These are phyloP conservation scores for Beauveria australis DNA, from an alignment of 2,329 filamentous ascomycete species.

Conservation along the genomic window DNA sequence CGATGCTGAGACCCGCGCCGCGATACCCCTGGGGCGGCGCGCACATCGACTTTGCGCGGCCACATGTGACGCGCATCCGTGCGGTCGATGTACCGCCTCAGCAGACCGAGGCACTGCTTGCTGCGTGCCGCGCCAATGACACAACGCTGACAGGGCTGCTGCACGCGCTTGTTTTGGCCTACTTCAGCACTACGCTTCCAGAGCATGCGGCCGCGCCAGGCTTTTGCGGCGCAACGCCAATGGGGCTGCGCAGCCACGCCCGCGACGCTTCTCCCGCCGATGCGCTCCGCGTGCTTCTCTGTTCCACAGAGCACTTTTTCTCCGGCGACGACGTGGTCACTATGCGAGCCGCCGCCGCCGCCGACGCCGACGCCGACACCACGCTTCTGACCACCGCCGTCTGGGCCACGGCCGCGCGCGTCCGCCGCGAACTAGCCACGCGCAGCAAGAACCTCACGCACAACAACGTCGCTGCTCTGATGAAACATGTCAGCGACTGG, in stretches of 20 bases:
- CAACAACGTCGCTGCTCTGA: slow-evolving; percentile 35
- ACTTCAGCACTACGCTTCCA: slow-evolving; percentile 31
- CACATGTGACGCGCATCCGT: slow-evolving; percentile 28
- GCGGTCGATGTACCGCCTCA: slow-evolving; percentile 27
- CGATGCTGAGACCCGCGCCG: slow-evolving; percentile 24
- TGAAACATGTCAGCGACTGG: slow-evolving; percentile 37
- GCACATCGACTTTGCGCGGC: slow-evolving; percentile 26
- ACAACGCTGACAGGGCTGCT: slow-evolving; percentile 42
- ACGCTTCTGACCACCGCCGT: slow-evolving; percentile 20
- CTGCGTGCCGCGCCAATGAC: slow-evolving; percentile 30
- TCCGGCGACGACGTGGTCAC: slow-evolving; percentile 10
- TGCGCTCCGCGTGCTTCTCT: slow-evolving; percentile 33
- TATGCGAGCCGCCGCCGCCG: slow-evolving; percentile 19
- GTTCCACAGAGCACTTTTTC: slow-evolving; percentile 26
- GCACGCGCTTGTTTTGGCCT: slow-evolving; percentile 35
- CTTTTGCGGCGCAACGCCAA: slow-evolving; percentile 34
- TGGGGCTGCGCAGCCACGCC: slow-evolving; percentile 35
- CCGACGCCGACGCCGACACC: slow-evolving; percentile 18
- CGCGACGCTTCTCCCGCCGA: slow-evolving; percentile 11
- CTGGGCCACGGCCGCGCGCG: slow-evolving; percentile 32
- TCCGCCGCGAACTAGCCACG: slow-evolving; percentile 27
- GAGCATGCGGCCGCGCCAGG: slow-evolving; percentile 19
- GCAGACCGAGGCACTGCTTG: slow-evolving; percentile 25
- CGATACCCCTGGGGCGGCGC: slow-evolving; percentile 30
- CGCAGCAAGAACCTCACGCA: slow-evolving; percentile 27